Percentiles rank a stretch among this genome's conserved stretches.
These are phyloP conservation scores for Colletotrichum theobromicola DNA, from an alignment of 2,329 filamentous ascomycete genomes.

Conservation along the genomic window DNA sequence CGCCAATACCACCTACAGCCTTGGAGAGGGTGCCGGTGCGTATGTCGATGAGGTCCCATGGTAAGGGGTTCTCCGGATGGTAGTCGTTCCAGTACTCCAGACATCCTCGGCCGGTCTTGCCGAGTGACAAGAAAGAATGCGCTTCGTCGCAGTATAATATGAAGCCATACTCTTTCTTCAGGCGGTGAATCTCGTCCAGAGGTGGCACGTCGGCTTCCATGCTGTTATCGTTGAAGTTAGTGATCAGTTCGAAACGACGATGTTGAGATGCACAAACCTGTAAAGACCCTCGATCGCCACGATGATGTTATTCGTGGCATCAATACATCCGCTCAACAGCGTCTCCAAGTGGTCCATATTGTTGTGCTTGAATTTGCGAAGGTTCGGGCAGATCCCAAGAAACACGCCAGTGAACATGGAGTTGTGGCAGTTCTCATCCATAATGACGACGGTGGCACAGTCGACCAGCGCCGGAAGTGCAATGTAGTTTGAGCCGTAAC, in stretches of 20 bases:
- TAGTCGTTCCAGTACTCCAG: conserved; percentile 22
- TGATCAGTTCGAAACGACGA: fast-evolving
- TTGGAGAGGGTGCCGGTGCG: conserved; percentile 22
- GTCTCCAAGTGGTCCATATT: conserved; percentile 8
- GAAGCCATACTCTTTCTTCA: conserved; percentile 18
- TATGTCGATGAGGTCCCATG: conserved; percentile 19
- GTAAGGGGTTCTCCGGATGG: neutral
- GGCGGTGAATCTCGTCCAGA: neutral
- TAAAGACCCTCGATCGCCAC: conserved; percentile 18
- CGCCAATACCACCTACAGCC: conserved; percentile 20
- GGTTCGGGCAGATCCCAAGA: neutral
- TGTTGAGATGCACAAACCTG: neutral
- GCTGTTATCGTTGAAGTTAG: neutral
- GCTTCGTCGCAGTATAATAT: conserved; percentile 22
- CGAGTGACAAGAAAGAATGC: conserved; percentile 20
- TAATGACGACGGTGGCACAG: neutral
- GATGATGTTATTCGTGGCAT: neutral
- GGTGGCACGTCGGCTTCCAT: neutral
- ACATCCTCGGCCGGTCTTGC: conserved; percentile 19
- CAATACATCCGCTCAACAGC: neutral
- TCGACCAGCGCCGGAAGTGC: conserved; percentile 16
- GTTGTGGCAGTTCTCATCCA: conserved; percentile 20
- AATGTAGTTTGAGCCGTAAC: conserved; percentile 22
- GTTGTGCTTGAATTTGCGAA: conserved; percentile 15
- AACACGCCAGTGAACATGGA: conserved; percentile 21